These are phyloP conservation scores for Thermothelomyces thermophilus DNA, from an alignment of 2,329 filamentous ascomycete species.

Conservation along the genomic window DNA sequence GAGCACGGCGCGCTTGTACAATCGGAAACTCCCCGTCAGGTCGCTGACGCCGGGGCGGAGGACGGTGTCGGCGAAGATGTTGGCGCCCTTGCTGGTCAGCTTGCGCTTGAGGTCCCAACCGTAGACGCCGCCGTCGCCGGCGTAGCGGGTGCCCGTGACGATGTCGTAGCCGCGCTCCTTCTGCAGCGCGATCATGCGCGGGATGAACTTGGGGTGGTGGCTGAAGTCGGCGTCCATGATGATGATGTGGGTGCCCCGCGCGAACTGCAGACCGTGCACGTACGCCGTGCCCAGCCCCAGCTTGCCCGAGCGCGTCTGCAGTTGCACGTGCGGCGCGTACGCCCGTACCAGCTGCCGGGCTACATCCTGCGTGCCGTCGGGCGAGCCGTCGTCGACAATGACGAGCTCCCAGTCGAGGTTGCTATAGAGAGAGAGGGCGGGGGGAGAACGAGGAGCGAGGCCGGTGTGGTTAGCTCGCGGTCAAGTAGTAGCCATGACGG, in stretches of 20 bases:
- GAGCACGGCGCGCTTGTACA: slow-evolving; percentile 88
- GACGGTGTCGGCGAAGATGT: slow-evolving; percentile 92
- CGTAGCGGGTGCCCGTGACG: slow-evolving; percentile 92
- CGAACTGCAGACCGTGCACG: slow-evolving; percentile 87
- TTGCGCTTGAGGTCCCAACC: slow-evolving; percentile 95
- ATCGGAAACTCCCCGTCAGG: slow-evolving; percentile 84
- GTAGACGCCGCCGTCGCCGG: slow-evolving; percentile 80
- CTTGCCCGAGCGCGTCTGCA: slow-evolving; percentile 88
- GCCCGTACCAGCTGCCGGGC: slow-evolving; percentile 84
- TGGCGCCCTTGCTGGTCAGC: slow-evolving; percentile 78
- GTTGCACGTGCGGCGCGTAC: slow-evolving; percentile 71
- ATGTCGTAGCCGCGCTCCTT: slow-evolving; percentile 79
- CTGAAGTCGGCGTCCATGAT: slow-evolving; percentile 99
- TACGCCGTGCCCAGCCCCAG: slow-evolving; percentile 96
- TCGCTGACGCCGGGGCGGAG: slow-evolving; percentile 91
- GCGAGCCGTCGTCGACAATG: slow-evolving; percentile 96
- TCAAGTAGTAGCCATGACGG: neutral
- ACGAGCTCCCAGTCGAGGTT: slow-evolving; percentile 95
- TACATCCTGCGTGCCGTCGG: slow-evolving; percentile 88
- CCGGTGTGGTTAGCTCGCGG: neutral
- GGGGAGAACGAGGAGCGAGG: too few species aligned
- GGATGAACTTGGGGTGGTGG: slow-evolving; percentile 98
- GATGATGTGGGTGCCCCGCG: slow-evolving; percentile 89
- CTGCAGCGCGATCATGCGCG: slow-evolving; percentile 83
- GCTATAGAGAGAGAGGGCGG: slow-evolving; percentile 47